phyloP scores from a whole-genome alignment of 2,329 filamentous ascomycete genomes.

The Emmonsiellopsis sp. region DNA sequence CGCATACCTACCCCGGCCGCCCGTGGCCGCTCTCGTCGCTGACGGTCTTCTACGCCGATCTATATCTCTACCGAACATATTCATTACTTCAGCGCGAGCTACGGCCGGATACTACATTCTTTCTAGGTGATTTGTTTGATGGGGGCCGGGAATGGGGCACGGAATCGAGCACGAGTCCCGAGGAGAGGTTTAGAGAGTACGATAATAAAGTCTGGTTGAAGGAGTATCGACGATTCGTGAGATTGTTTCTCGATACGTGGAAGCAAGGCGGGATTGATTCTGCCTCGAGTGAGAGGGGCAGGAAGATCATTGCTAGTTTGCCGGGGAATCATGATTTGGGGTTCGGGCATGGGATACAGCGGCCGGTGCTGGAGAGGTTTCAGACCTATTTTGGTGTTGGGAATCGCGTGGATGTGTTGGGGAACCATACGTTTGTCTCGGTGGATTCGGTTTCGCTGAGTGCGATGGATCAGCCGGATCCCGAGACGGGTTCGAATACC shows the following conservation, averaged over 20 bases:
- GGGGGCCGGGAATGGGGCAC: constrained; percentile 94
- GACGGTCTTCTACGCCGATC: constrained; percentile 70
- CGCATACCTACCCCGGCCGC: constrained; percentile 86
- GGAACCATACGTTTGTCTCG: constrained; percentile 91
- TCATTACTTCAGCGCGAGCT: constrained; percentile 65
- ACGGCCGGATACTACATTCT: constrained; percentile 79
- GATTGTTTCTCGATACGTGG: constrained; percentile 71
- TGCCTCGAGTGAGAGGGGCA: constrained; percentile 53
- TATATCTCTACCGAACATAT: constrained; percentile 79
- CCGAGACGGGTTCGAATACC: constrained; percentile 36
- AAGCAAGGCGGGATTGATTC: constrained; percentile 48
- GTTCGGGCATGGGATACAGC: constrained; percentile 76
- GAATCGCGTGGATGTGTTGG: constrained; percentile 85
- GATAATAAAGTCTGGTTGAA: constrained; percentile 74
- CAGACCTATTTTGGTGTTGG: constrained; percentile 79
- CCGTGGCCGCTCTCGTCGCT: constrained; percentile 61
- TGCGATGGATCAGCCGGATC: constrained; percentile 53
- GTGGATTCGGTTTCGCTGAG: constrained; percentile 84
- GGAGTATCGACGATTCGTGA: constrained; percentile 79
- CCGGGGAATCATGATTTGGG: constrained; percentile 95
- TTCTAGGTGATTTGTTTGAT: constrained; percentile 91
- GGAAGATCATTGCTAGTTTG: constrained; percentile 73
- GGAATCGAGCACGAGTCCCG: constrained; percentile 48
- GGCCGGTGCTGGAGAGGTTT: constrained; percentile 73
- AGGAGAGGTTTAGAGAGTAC: constrained; percentile 65